Conservation (phyloP, 2,329 filamentous ascomycete species). For the Aspergillus japonicus region DNA sequence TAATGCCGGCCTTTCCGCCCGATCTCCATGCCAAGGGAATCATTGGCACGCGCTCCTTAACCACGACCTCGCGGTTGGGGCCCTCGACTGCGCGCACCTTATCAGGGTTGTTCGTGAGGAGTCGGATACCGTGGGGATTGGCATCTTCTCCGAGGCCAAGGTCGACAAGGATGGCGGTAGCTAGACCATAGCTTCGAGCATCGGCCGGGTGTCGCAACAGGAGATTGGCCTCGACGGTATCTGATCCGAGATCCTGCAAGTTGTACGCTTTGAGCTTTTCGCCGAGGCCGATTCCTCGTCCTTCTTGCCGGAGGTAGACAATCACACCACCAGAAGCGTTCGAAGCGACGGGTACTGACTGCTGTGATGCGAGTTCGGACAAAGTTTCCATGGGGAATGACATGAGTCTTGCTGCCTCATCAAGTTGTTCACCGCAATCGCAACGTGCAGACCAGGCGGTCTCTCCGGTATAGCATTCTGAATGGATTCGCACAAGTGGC, state of each 20-base stretch:
- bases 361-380: slow-evolving; percentile 27
- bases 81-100: slow-evolving; percentile 95
- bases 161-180: slow-evolving; percentile 89
- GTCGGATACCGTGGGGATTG: slow-evolving; percentile 61
- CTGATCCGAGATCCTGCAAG: slow-evolving; percentile 91
- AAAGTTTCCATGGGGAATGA: slow-evolving; percentile 56
- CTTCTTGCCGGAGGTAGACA: slow-evolving; percentile 93
- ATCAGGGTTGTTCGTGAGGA: slow-evolving; percentile 96
- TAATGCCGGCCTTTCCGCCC: slow-evolving; percentile 74
- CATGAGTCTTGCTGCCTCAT: slow-evolving; percentile 95
- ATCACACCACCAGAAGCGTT: slow-evolving; percentile 77
- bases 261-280: slow-evolving; percentile 99
- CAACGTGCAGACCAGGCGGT: slow-evolving; percentile 97
- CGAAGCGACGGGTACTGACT: slow-evolving; percentile 40
- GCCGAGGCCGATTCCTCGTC: slow-evolving; percentile 87
- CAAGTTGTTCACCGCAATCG: slow-evolving; percentile 95
- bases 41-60: slow-evolving; percentile 91
- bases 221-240: slow-evolving; percentile 95
- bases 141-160: slow-evolving; percentile 67
- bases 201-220: slow-evolving; percentile 89
- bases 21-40: slow-evolving; percentile 88
- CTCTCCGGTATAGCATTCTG: slow-evolving; percentile 97
- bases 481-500: slow-evolving; percentile 90
- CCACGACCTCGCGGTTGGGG: slow-evolving; percentile 79
- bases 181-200: slow-evolving; percentile 91